phyloP scores from a whole-genome alignment of 2,329 filamentous ascomycete species.

The Fusarium veterinarium region DNA sequence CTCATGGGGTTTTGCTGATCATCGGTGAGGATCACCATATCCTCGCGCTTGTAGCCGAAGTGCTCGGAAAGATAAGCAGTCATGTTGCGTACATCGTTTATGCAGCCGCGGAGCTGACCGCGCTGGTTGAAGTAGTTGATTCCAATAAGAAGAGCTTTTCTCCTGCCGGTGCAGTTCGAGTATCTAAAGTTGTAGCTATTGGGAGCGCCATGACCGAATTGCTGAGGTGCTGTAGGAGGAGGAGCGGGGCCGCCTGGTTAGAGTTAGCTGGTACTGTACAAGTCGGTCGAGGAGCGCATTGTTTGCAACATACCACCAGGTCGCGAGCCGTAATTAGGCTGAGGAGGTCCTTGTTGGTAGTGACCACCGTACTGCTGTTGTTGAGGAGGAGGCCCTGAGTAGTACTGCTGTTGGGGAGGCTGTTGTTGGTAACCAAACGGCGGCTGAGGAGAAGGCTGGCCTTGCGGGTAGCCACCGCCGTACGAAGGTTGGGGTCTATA shows the following conservation, averaged over 20 bases:
- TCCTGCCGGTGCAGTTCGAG: slow-evolving; percentile 86
- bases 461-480: slow-evolving; percentile 58
- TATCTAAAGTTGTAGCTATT: slow-evolving; percentile 87
- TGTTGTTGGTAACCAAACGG: slow-evolving; percentile 59
- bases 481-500: slow-evolving; percentile 60
- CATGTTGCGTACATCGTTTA: slow-evolving; percentile 99
- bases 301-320: slow-evolving; percentile 59
- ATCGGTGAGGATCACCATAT: slow-evolving; percentile 97
- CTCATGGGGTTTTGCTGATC: slow-evolving; percentile 98
- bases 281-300: neutral
- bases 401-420: slow-evolving; percentile 57
- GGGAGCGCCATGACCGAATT: slow-evolving; percentile 84
- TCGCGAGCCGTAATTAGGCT: slow-evolving; percentile 60
- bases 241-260: slow-evolving; percentile 65
- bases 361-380: slow-evolving; percentile 49
- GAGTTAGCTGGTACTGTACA: slow-evolving; percentile 26
- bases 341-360: slow-evolving; percentile 50
- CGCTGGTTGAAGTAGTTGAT: slow-evolving; percentile 97
- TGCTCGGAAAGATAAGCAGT: slow-evolving; percentile 88
- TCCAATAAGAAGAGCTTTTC: slow-evolving; percentile 91
- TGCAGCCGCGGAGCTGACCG: slow-evolving; percentile 90
- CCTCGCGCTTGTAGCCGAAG: slow-evolving; percentile 92
- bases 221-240: slow-evolving; percentile 74
- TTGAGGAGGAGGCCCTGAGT: slow-evolving; percentile 48
- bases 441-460: slow-evolving; percentile 60